Percentiles rank a stretch among this genome's conserved stretches.
These are phyloP conservation scores for Suhomyces wounanorum DNA, from an alignment of 1,139 yeast species.

Conservation along the genomic window DNA sequence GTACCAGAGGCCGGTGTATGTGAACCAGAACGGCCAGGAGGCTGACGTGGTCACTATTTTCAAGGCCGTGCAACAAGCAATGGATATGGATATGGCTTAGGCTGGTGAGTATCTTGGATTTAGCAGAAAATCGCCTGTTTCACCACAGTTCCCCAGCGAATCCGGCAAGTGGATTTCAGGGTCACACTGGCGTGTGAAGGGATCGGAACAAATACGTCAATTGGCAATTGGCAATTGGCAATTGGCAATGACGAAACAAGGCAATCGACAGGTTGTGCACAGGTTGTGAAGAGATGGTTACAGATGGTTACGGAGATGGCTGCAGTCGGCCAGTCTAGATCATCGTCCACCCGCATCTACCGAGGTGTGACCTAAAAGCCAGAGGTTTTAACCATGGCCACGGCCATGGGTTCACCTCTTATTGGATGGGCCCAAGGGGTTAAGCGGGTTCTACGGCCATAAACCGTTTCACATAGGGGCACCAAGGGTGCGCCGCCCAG, in stretches of 20 bases:
- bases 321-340: constrained; percentile 4
- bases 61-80: constrained; percentile 12
- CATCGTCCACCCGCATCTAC: neutral
- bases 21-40: constrained; percentile 17
- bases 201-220: neutral
- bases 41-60: constrained; percentile 16
- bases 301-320: neutral
- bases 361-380: constrained; percentile 4
- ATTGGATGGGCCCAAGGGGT: neutral
- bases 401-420: neutral
- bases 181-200: too few species aligned
- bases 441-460: constrained; percentile 1
- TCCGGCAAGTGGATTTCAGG: too few species aligned
- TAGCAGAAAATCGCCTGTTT: neutral
- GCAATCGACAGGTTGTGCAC: neutral
- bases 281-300: neutral
- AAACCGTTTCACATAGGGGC: neutral
- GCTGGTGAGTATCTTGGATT: neutral
- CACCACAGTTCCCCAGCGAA: neutral
- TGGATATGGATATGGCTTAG: neutral
- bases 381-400: constrained; percentile 2
- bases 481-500: neutral
- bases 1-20: constrained; percentile 17
- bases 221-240: neutral
- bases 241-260: neutral